These are phyloP conservation scores for Protea cynaroides DNA, from an alignment of 164 flowering plant genomes.

Conservation along the genomic window DNA sequence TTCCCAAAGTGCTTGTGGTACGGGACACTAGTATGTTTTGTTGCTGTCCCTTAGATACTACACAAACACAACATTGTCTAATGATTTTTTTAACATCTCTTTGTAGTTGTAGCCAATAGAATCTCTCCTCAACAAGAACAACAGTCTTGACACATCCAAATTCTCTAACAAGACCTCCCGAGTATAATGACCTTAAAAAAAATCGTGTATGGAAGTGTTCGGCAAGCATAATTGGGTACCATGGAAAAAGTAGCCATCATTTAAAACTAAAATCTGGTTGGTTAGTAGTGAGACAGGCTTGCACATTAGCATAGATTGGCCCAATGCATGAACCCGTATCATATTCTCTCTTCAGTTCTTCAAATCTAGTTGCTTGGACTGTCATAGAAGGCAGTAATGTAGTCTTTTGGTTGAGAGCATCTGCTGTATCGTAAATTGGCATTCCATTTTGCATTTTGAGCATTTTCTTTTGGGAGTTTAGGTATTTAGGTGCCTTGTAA, in stretches of 20 bases:
- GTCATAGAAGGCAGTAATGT: background rate
- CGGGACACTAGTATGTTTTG: background rate
- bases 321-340: background rate
- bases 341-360: background rate
- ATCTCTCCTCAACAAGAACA: background rate
- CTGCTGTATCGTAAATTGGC: background rate
- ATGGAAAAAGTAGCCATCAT: background rate
- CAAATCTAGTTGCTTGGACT: constrained; percentile 1
- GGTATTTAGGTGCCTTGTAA: background rate
- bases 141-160: background rate
- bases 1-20: background rate
- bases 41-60: background rate
- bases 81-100: background rate
- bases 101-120: background rate
- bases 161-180: background rate
- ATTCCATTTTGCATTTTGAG: constrained; percentile 2
- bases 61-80: background rate
- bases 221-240: constrained; percentile 3
- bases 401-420: background rate
- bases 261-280: background rate
- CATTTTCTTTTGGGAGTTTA: too few relatives aligned
- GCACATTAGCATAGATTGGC: background rate
- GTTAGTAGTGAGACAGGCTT: background rate
- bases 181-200: background rate
- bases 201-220: background rate